phyloP scores from a whole-genome alignment of 768 basidiomycete genomes.

The Leccinellum rugosiceps region DNA sequence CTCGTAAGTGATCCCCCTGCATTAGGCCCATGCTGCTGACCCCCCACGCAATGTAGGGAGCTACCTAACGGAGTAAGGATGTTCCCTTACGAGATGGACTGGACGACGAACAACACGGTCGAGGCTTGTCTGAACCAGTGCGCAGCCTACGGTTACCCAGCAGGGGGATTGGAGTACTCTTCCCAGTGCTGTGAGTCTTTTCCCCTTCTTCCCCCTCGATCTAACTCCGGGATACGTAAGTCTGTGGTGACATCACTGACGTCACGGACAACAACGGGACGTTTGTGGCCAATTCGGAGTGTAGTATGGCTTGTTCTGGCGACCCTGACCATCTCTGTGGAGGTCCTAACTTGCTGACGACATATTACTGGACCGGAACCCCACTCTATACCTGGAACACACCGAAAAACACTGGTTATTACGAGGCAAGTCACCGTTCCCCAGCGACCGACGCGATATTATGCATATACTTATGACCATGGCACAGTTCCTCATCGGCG shows the following conservation, averaged over 20 bases:
- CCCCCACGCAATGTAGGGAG: slow-evolving; percentile 40
- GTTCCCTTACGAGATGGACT: slow-evolving; percentile 62
- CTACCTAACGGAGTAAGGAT: slow-evolving; percentile 38
- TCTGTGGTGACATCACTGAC: slow-evolving; percentile 67
- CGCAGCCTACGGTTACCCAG: slow-evolving; percentile 67
- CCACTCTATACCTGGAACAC: slow-evolving; percentile 59
- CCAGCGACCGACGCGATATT: slow-evolving; percentile 19
- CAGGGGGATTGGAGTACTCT: slow-evolving; percentile 66
- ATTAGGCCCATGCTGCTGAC: not conserved
- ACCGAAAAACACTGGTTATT: slow-evolving; percentile 61
- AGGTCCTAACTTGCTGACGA: slow-evolving; percentile 47
- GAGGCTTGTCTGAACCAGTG: slow-evolving; percentile 66
- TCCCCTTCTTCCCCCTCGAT: not conserved
- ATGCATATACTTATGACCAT: no score
- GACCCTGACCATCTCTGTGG: slow-evolving; percentile 72
- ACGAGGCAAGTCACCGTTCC: slow-evolving; percentile 49
- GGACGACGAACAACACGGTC: slow-evolving; percentile 60
- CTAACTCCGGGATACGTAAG: slow-evolving; percentile 33
- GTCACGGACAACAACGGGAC: slow-evolving; percentile 36
- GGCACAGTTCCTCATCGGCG: slow-evolving; percentile 44
- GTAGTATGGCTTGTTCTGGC: slow-evolving; percentile 58
- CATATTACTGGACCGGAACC: slow-evolving; percentile 52
- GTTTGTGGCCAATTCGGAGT: slow-evolving; percentile 36
- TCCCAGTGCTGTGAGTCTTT: slow-evolving; percentile 66
- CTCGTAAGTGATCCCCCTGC: slow-evolving; percentile 38